Base-by-base conservation (phyloP, 2,329 filamentous ascomycete genomes). In the Moelleriella libera region DNA sequence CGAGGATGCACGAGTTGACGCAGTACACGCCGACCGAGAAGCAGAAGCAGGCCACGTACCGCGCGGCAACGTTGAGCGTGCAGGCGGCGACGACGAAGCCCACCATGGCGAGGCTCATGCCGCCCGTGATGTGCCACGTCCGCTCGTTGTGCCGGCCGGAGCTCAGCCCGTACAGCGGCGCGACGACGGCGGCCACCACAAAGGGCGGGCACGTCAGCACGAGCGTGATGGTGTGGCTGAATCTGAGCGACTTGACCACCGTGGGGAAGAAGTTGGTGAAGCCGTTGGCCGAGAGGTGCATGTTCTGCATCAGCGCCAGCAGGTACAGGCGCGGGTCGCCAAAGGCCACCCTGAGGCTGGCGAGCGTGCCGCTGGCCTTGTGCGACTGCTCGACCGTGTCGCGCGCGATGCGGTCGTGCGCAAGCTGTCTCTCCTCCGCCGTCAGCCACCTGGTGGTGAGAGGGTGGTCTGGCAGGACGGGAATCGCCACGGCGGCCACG, bases 291-390 rank as follows among this genome's bases (percentile, higher is more conserved):
- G 65, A 65, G 32, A 71, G 57, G 54, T 72, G 68, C 52, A 68
- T 65, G 48, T 71, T 70, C 48, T 70, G 67, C 68, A 72, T 71
- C 42, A 69, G 57, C 4, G 62, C 63, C 45, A 72, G 66, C 2
- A 74, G 53, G 62, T 68, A 72, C 2, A 70, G 60, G 43, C 66
- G 64, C 11, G 64, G 66, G 49, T 73, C 70, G 7, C 55, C 59
- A 30, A 61, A 57, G 2, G 69, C 69, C 43, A 66, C 60, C 41
- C 61, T 57, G 14, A 72, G 60, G n/a, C 70, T 21, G 57, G 58
- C 60, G 56, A 68, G 4, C 60, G 64, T 4, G 51, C 53, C 0
- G 50, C 51, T 14, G 49, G 45, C 4, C 54, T 58, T 0, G 65
- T 55, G 8, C 63, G 58, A 2, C 32, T 37, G 32, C 32, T 37